A percentile compares a stretch with the other conserved stretches of the same genome.
Evolutionary conservation across 2,329 filamentous ascomycete species (phyloP).

Genomic region (Beauveria australis): DNA sequence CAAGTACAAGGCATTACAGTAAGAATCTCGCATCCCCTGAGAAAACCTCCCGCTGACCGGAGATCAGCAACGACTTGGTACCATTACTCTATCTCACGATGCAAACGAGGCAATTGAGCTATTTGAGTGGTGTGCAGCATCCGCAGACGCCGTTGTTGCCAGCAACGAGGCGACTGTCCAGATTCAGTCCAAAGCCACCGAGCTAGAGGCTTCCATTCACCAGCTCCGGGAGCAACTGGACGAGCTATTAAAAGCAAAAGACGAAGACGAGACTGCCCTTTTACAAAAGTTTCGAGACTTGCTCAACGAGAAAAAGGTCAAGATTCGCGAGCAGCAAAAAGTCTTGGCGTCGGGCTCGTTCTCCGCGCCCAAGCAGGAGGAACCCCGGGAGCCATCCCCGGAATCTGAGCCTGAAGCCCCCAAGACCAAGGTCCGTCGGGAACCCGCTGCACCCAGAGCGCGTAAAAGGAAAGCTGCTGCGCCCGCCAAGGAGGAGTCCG

Average conservation of each 20-base stretch:
- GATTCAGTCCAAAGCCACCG: slow-evolving; percentile 32
- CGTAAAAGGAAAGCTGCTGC: slow-evolving; percentile 43
- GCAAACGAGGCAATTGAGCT: slow-evolving; percentile 52
- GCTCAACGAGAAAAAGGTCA: slow-evolving; percentile 72
- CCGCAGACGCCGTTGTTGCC: slow-evolving; percentile 39
- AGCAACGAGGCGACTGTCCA: slow-evolving; percentile 35
- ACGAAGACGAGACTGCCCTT: slow-evolving; percentile 56
- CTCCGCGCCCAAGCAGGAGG: slow-evolving; percentile 18
- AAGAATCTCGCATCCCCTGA: slow-evolving; percentile 17
- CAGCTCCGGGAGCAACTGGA: slow-evolving; percentile 56
- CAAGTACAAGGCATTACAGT: slow-evolving; percentile 62
- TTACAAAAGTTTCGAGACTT: slow-evolving; percentile 62
- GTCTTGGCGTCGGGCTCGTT: slow-evolving; percentile 43
- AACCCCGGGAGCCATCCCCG: slow-evolving; percentile 17
- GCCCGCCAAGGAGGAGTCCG: slow-evolving; percentile 31
- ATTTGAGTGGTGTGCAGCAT: slow-evolving; percentile 62
- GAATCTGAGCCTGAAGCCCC: slow-evolving; percentile 10
- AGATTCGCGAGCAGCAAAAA: slow-evolving; percentile 65
- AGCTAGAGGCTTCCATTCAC: slow-evolving; percentile 47
- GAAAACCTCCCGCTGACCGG: not conserved
- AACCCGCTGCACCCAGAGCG: slow-evolving; percentile 30
- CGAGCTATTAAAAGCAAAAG: slow-evolving; percentile 58
- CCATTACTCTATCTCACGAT: slow-evolving; percentile 48
- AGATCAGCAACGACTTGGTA: slow-evolving; percentile 58
- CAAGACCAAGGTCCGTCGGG: slow-evolving; percentile 13